phyloP scores from a whole-genome alignment of 2,329 filamentous ascomycete genomes.

The Eutypella sp. region DNA sequence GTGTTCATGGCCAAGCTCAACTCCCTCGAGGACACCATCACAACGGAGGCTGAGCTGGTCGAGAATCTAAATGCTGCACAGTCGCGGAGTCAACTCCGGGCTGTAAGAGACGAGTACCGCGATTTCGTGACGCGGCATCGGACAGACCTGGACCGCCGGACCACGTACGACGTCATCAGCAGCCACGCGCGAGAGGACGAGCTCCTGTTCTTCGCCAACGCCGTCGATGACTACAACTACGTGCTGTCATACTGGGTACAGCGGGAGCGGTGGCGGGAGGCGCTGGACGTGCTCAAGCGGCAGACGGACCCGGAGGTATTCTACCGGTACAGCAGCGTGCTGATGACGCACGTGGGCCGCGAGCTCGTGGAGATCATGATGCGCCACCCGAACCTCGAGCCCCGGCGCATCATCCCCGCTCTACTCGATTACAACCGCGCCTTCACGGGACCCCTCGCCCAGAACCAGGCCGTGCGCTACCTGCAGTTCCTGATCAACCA shows the following conservation, averaged over 20 bases:
- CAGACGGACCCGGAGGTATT: slow-evolving; percentile 91
- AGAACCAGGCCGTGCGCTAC: slow-evolving; percentile 92
- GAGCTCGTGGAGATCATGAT: slow-evolving; percentile 94
- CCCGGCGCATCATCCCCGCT: slow-evolving; percentile 85
- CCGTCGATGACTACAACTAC: slow-evolving; percentile 88
- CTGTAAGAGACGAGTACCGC: slow-evolving; percentile 73
- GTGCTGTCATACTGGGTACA: slow-evolving; percentile 97
- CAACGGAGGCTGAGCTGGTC: slow-evolving; percentile 76
- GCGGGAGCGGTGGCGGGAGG: slow-evolving; percentile 84
- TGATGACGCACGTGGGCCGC: slow-evolving; percentile 81
- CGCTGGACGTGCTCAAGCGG: slow-evolving; percentile 82
- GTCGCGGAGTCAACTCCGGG: slow-evolving; percentile 65
- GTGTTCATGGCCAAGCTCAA: slow-evolving; percentile 98
- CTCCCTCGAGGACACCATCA: slow-evolving; percentile 86
- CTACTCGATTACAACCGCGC: slow-evolving; percentile 89
- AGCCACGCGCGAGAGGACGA: slow-evolving; percentile 94
- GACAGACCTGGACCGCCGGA: slow-evolving; percentile 80
- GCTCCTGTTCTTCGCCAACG: slow-evolving; percentile 82
- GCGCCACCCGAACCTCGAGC: slow-evolving; percentile 80
- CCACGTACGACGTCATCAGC: slow-evolving; percentile 91
- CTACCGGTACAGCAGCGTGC: slow-evolving; percentile 93
- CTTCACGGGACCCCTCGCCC: slow-evolving; percentile 58
- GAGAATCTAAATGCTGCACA: slow-evolving; percentile 68
- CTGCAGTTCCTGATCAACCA: slow-evolving; percentile 90
- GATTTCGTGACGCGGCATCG: slow-evolving; percentile 86